These are phyloP conservation scores for Coemansia sp. DNA, from an alignment of 192 early-diverging fungal genomes.

Conservation along the genomic window DNA sequence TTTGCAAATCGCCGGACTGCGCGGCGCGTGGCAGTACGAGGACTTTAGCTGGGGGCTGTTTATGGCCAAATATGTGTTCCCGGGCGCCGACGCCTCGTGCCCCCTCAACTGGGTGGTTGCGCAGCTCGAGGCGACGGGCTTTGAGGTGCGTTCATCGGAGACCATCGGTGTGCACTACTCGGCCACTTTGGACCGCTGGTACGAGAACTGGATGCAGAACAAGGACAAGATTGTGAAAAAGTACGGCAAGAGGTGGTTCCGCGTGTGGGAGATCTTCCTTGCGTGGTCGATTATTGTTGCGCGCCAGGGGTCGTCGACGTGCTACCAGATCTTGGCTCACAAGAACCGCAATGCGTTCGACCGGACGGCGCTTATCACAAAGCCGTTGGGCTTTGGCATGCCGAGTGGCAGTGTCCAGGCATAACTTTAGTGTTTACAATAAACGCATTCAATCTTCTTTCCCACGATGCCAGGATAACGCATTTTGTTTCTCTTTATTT, in stretches of 20 bases:
- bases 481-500: conserved; percentile 1
- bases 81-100: conserved; percentile 95
- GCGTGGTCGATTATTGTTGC: conserved; percentile 95
- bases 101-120: conserved; percentile 95
- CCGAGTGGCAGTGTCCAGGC: conserved; percentile 24
- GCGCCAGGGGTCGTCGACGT: conserved; percentile 94
- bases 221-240: conserved; percentile 76
- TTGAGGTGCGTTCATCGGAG: conserved; percentile 84
- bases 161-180: conserved; percentile 98
- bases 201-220: conserved; percentile 97
- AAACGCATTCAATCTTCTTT: background rate
- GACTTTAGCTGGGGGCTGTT: conserved; percentile 91
- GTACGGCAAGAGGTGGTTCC: conserved; percentile 91
- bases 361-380: conserved; percentile 64
- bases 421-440: too few relatives aligned
- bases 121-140: conserved; percentile 91
- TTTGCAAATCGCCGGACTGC: conserved; percentile 96
- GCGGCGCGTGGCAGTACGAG: conserved; percentile 78
- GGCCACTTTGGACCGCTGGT: conserved; percentile 93
- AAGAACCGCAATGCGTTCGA: conserved; percentile 98
- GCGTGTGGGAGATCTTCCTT: conserved; percentile 98
- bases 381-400: conserved; percentile 33
- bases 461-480: too few relatives aligned
- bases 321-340: conserved; percentile 94
- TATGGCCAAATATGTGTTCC: conserved; percentile 99